These are phyloP conservation scores for Ophiostoma sp. DNA, from an alignment of 2,329 filamentous ascomycete species.

Conservation along the genomic window DNA sequence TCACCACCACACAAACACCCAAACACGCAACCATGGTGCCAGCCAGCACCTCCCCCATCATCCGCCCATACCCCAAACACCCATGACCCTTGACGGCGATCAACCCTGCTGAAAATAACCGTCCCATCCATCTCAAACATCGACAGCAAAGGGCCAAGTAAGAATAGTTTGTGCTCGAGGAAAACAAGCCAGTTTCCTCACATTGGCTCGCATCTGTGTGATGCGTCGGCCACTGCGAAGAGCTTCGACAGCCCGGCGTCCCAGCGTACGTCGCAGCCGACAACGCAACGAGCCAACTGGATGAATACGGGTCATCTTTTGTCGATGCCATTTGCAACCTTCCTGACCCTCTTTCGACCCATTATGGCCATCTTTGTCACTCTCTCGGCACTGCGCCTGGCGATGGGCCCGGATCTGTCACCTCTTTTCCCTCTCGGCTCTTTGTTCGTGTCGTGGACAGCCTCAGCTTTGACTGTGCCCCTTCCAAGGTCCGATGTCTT, in stretches of 20 bases:
- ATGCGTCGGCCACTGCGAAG: background rate
- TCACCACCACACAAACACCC: background rate
- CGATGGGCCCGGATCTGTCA: conserved; percentile 18
- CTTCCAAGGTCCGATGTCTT: background rate
- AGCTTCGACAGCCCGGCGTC: background rate
- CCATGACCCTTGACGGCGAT: conserved; percentile 44
- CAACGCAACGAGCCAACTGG: conserved; percentile 28
- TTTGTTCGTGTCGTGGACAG: background rate
- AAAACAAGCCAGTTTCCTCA: background rate
- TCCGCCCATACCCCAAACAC: background rate
- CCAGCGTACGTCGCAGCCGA: background rate
- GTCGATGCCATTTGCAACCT: conserved; percentile 9
- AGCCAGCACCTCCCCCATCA: conserved; percentile 10
- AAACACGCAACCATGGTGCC: conserved; percentile 16
- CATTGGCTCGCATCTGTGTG: background rate
- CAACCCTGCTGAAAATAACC: conserved; percentile 47
- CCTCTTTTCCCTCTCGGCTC: background rate
- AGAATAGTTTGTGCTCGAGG: conserved; percentile 4
- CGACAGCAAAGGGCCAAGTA: background rate
- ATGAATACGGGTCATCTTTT: conserved; percentile 26
- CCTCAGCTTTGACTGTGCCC: background rate
- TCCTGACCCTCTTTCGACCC: background rate
- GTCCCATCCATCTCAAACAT: conserved; percentile 57
- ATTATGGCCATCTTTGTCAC: background rate
- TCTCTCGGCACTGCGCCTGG: conserved; percentile 21